Conservation (phyloP, 176 grass and related monocot species). For the Triticum turgidum region DNA sequence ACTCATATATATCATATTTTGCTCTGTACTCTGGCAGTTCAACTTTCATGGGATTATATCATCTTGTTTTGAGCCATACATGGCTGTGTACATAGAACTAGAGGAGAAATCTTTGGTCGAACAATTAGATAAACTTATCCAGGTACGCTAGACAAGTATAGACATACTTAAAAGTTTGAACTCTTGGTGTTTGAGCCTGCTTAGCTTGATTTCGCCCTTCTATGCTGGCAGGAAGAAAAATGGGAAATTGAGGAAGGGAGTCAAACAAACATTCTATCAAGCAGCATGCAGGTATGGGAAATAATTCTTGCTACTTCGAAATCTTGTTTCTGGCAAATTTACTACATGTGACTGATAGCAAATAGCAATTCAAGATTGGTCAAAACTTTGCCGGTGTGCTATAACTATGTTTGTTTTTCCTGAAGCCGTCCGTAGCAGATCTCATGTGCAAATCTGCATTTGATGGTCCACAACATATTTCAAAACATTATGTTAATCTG, state of each 20-base stretch:
- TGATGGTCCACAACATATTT: background rate
- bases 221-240: slow-evolving; percentile 80
- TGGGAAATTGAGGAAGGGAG: slow-evolving; percentile 99
- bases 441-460: slow-evolving; percentile 11
- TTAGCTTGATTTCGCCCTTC: slow-evolving; percentile 22
- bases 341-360: background rate
- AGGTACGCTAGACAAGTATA: slow-evolving; percentile 43
- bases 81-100: slow-evolving; percentile 91
- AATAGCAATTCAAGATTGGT: background rate
- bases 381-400: background rate
- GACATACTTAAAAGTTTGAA: slow-evolving; percentile 19
- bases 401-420: background rate
- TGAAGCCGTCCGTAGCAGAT: slow-evolving; percentile 10
- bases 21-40: slow-evolving; percentile 55
- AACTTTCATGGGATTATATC: slow-evolving; percentile 99
- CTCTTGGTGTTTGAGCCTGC: slow-evolving; percentile 8
- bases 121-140: slow-evolving; percentile 97
- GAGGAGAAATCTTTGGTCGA: slow-evolving; percentile 96
- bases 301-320: slow-evolving; percentile 7
- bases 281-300: slow-evolving; percentile 80
- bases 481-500: slow-evolving; percentile 20
- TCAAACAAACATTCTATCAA: slow-evolving; percentile 96
- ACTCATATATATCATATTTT: slow-evolving; percentile 25
- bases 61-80: slow-evolving; percentile 96
- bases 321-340: slow-evolving; percentile 15